Base-by-base conservation (phyloP, 1,284 basidiomycete species). In the Veloboletus limbatus region DNA sequence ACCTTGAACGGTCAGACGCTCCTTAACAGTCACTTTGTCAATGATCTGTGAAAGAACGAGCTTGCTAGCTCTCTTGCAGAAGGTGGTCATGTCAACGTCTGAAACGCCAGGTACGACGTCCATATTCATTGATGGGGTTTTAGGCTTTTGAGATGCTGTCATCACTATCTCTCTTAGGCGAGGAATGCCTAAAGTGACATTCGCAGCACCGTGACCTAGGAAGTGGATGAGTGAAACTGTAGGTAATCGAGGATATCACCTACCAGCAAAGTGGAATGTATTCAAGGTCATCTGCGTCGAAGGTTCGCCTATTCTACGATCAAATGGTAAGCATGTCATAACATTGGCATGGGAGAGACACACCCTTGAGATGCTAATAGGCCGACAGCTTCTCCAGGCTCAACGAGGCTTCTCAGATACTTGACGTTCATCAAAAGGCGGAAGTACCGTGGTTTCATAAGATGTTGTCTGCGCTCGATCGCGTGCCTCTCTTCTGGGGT, bases 211-310 rank as follows among this genome's bases (percentile, higher is more conserved):
- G 68, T 99, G 97, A 58, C 96, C 93, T 87, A 62, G n/a, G 2
- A 46, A 48, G 35, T 45, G 36, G 22, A 53, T 49, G 43, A 43
- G 48, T 14, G 13, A 48, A 31, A 14, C 10, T 7, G 16, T 13
- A 11, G 7, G 3, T 18, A 8, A 39, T 25, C 3, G 17, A 37
- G 6, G 14, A 14, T 25, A 41, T 37, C 41, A 66, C 79, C 59
- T 66, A 82, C 90, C 92, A 54, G 94, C 94, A 67, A 99, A 97
- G 75, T 99, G 97, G 83, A 99, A 99, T 8, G 97, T 99, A 69
- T 99, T 99, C 56, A 99, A 74, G 24, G 97, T 99, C 97, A 99
- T 99, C 68, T 99, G 97, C 2, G 97, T 99, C 20, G 97, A 99
- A 4, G 97, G 97, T 69, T 99, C 97, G 50, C 97, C 97, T 38